A percentile compares a stretch with the other conserved stretches of the same genome.
Conservation (phyloP, 306 rosid genomes). For the Trifolium pratense region DNA sequence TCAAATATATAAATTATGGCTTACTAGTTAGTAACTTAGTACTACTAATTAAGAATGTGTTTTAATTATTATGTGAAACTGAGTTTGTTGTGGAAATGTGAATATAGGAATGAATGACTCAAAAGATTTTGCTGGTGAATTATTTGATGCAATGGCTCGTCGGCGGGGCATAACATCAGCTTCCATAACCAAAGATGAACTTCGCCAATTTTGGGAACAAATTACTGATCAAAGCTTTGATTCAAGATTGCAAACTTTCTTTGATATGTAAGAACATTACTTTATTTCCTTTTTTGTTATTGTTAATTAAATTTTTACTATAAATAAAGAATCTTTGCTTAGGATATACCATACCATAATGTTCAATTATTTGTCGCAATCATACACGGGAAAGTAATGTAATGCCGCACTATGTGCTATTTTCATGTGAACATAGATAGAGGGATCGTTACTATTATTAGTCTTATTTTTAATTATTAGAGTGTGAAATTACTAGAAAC, state of each 20-base stretch:
- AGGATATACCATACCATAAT: not conserved
- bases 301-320: too few species aligned
- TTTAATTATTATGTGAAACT: not conserved
- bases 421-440: conserved; percentile 41
- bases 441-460: conserved; percentile 22
- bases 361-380: conserved; percentile 15
- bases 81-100: not conserved
- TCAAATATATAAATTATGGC: too few species aligned
- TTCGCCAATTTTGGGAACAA: conserved; percentile 87
- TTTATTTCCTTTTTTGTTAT: not conserved
- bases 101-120: conserved; percentile 71
- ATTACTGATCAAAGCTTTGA: conserved; percentile 83
- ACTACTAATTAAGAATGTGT: not conserved
- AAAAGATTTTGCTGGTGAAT: conserved; percentile 73
- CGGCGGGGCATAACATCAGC: conserved; percentile 69
- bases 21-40: too few species aligned
- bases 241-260: conserved; percentile 88
- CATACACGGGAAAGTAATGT: not conserved
- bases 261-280: conserved; percentile 77
- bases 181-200: conserved; percentile 63
- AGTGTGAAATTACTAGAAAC: not conserved
- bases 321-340: not conserved
- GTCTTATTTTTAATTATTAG: not conserved
- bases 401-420: conserved; percentile 31
- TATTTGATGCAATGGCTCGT: conserved; percentile 83